Percentiles rank a stretch among this genome's conserved stretches.
Evolutionary conservation across 306 rosid genomes (phyloP).

Genomic region (Prunus davidiana): DNA sequence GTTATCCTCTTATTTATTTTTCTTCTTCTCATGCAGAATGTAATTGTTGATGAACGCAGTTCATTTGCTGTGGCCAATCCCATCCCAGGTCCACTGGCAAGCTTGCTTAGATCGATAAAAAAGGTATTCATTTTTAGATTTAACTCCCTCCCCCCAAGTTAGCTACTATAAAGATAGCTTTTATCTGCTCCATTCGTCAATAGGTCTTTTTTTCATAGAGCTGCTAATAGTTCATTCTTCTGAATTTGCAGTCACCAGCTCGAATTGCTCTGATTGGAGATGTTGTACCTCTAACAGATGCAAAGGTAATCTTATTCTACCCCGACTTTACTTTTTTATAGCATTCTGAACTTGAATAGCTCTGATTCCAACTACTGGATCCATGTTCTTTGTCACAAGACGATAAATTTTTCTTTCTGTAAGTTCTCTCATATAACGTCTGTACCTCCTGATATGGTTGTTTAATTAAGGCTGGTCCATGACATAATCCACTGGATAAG

Average conservation of each 20-base stretch:
- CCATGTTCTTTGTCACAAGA: neutral
- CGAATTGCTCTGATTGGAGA: slow-evolving; percentile 93
- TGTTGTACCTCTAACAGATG: slow-evolving; percentile 57
- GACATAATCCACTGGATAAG: neutral
- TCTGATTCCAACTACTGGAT: neutral
- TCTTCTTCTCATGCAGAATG: slow-evolving; percentile 53
- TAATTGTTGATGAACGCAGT: slow-evolving; percentile 84
- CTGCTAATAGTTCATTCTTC: slow-evolving; percentile 18
- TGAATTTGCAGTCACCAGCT: slow-evolving; percentile 61
- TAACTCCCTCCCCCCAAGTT: neutral
- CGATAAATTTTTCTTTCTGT: neutral
- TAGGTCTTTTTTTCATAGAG: neutral
- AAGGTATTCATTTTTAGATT: slow-evolving; percentile 41
- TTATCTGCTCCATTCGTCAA: neutral
- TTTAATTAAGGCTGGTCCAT: neutral
- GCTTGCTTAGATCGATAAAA: slow-evolving; percentile 48
- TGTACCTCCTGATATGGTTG: neutral
- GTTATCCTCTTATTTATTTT: neutral
- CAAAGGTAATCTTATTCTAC: slow-evolving; percentile 49
- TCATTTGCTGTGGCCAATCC: slow-evolving; percentile 86
- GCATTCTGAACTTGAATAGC: slow-evolving; percentile 9
- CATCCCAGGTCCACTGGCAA: slow-evolving; percentile 65
- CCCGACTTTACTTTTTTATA: neutral
- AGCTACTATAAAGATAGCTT: neutral
- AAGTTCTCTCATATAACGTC: neutral